A percentile compares a stretch with the other conserved stretches of the same genome.
phyloP scores from a whole-genome alignment of 2,329 filamentous ascomycete genomes.

The Penicillium crustosum region DNA sequence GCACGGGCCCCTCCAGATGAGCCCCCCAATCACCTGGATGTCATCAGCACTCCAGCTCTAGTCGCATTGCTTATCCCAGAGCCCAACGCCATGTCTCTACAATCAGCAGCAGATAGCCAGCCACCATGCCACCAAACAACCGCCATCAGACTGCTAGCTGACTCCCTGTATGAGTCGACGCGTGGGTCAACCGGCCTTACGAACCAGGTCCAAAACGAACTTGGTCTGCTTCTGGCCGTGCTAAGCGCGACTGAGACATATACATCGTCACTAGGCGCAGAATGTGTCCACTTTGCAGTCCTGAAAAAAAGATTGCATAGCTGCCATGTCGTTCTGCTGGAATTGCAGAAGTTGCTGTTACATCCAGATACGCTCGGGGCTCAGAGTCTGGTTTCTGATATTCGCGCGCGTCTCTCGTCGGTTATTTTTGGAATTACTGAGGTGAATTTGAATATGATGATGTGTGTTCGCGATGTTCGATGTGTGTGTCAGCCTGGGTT shows the following conservation, averaged over 20 bases:
- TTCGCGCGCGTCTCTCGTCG: too few species aligned
- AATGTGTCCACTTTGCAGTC: too few species aligned
- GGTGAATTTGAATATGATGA: too few species aligned
- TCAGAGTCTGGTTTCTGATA: too few species aligned
- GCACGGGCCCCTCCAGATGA: too few species aligned
- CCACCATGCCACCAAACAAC: slow-evolving; percentile 7
- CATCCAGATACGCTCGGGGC: too few species aligned
- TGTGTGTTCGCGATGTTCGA: too few species aligned
- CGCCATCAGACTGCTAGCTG: slow-evolving; percentile 12
- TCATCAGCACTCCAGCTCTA: not conserved
- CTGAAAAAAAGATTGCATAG: too few species aligned
- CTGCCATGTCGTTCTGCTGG: too few species aligned
- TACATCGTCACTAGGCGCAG: not conserved
- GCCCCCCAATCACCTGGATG: not conserved
- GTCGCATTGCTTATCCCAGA: not conserved
- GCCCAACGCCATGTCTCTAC: not conserved
- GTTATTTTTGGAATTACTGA: too few species aligned
- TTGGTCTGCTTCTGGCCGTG: slow-evolving; percentile 13
- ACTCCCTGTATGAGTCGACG: slow-evolving; percentile 17
- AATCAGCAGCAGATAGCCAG: not conserved
- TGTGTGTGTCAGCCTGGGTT: too few species aligned
- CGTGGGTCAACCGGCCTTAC: slow-evolving; percentile 9
- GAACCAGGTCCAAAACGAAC: slow-evolving; percentile 17
- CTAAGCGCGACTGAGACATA: slow-evolving; percentile 5
- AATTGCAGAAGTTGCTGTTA: too few species aligned